Evolutionary conservation across 306 rosid genomes (phyloP).

Genomic region (Cicer pinnatifidum): DNA sequence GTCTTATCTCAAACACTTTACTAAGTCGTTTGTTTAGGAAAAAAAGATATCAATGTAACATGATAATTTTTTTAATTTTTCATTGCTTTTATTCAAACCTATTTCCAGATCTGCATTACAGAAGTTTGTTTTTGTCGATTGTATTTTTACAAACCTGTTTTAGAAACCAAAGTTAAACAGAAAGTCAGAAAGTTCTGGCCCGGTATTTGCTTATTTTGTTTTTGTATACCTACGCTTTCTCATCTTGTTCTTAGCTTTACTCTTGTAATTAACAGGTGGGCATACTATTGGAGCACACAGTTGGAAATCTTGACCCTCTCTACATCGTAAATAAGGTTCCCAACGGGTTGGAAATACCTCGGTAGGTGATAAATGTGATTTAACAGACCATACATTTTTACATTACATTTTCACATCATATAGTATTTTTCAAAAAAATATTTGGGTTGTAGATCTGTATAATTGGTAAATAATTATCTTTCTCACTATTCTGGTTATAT

Average conservation of each 20-base stretch:
- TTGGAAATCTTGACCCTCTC: slow-evolving; percentile 76
- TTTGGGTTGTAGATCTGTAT: slow-evolving; percentile 29
- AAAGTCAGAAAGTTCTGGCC: not conserved
- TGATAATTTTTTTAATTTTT: slow-evolving; percentile 9
- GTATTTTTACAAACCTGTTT: not conserved
- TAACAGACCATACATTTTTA: slow-evolving; percentile 4
- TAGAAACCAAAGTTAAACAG: not conserved
- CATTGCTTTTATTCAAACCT: slow-evolving; percentile 1
- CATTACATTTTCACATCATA: slow-evolving; percentile 1
- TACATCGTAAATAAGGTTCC: slow-evolving; percentile 96
- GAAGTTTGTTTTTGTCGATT: slow-evolving; percentile 15
- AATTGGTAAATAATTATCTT: not conserved
- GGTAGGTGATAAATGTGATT: slow-evolving; percentile 57
- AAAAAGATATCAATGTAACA: not conserved
- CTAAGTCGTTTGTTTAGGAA: not conserved
- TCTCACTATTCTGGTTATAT: slow-evolving; percentile 31
- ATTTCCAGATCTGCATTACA: not conserved
- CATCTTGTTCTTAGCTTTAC: slow-evolving; percentile 36
- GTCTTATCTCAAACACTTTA: not conserved
- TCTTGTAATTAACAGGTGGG: slow-evolving; percentile 73
- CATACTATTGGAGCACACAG: slow-evolving; percentile 92
- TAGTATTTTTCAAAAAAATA: not conserved
- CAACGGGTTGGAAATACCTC: slow-evolving; percentile 88
- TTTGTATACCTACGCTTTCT: slow-evolving; percentile 20
- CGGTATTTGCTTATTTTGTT: slow-evolving; percentile 4